Conservation (phyloP, 495 filamentous ascomycete genomes). For the Wilcoxina mikolae region DNA sequence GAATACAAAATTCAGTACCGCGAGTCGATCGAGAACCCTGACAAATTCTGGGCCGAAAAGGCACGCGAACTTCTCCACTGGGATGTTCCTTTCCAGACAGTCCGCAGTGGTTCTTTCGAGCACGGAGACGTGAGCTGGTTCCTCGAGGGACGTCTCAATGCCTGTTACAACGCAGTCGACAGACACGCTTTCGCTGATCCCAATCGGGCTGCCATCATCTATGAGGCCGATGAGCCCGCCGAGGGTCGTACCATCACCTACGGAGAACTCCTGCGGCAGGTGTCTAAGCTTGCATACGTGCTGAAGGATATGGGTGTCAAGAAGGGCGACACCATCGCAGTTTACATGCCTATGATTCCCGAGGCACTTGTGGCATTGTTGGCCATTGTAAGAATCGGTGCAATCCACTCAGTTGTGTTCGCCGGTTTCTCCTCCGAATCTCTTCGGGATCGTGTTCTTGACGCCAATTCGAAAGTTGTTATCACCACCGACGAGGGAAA, state of each 20-base stretch:
- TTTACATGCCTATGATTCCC: constrained; percentile 98
- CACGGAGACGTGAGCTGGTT: constrained; percentile 92
- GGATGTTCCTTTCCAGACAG: constrained; percentile 83
- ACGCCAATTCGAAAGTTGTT: constrained; percentile 77
- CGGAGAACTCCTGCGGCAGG: constrained; percentile 81
- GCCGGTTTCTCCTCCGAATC: constrained; percentile 97
- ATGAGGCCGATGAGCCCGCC: constrained; percentile 84
- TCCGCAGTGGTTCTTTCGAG: constrained; percentile 57
- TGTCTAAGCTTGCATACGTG: constrained; percentile 69
- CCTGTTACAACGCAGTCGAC: constrained; percentile 94
- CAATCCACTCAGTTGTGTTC: constrained; percentile 96
- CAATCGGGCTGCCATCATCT: constrained; percentile 87
- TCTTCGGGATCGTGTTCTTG: constrained; percentile 84
- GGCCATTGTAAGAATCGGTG: constrained; percentile 81
- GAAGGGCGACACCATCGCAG: constrained; percentile 93
- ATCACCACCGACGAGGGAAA: constrained; percentile 97
- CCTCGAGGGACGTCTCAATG: constrained; percentile 80
- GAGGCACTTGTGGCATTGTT: constrained; percentile 86
- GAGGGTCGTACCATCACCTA: constrained; percentile 87
- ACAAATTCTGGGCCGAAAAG: constrained; percentile 77
- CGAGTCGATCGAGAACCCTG: constrained; percentile 80
- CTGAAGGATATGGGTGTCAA: constrained; percentile 88
- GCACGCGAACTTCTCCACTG: constrained; percentile 85
- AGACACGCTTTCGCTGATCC: constrained; percentile 89
- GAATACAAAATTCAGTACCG: constrained; percentile 90